These are phyloP conservation scores for Xylariales sp. DNA, from an alignment of 2,329 filamentous ascomycete species.

Conservation along the genomic window DNA sequence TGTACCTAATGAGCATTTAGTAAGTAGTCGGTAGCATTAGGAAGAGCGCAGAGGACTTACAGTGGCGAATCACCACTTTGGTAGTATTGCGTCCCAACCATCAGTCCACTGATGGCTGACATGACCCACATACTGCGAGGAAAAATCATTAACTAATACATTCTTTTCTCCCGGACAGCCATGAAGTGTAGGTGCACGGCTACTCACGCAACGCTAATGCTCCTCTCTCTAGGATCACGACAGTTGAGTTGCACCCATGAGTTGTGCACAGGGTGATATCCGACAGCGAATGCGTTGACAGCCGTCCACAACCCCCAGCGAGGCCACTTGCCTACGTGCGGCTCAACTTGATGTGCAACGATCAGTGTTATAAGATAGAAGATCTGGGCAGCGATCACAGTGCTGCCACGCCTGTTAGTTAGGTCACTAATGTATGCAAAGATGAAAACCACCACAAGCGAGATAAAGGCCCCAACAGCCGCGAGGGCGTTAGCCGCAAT, in stretches of 20 bases:
- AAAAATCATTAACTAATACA: not conserved
- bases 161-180: not conserved
- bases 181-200: not conserved
- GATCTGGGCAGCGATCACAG: constrained; percentile 38
- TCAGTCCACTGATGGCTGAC: constrained; percentile 44
- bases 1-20: constrained; percentile 26
- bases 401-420: constrained; percentile 36
- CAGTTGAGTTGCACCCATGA: constrained; percentile 50
- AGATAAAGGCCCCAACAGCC: constrained; percentile 35
- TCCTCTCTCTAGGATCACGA: constrained; percentile 37
- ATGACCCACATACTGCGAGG: constrained; percentile 42
- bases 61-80: constrained; percentile 35
- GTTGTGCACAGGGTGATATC: constrained; percentile 50
- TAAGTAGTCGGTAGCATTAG: not conserved
- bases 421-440: constrained; percentile 45
- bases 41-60: constrained; percentile 15
- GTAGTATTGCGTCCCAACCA: constrained; percentile 48
- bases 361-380: constrained; percentile 42
- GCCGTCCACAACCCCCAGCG: constrained; percentile 47
- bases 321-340: constrained; percentile 41
- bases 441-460: constrained; percentile 41
- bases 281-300: constrained; percentile 45
- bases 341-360: constrained; percentile 33
- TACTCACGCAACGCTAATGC: constrained; percentile 42
- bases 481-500: constrained; percentile 43